A percentile compares a stretch with the other conserved stretches of the same genome.
Conservation (phyloP, 257 asterid genomes). For the Marsdenia floribunda region DNA sequence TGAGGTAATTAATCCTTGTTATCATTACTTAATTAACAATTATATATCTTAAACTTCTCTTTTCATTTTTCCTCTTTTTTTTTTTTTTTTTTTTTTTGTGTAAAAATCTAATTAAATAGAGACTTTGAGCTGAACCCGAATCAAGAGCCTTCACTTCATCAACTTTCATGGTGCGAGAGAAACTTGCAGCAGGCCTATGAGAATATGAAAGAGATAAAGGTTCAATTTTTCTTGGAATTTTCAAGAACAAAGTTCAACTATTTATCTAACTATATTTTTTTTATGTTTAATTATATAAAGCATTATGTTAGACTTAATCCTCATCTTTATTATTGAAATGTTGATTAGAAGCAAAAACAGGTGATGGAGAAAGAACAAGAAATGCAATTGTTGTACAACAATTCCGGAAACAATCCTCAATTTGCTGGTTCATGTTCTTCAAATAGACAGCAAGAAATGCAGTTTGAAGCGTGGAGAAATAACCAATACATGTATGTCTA, state of each 20-base stretch:
- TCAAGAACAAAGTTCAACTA: neutral
- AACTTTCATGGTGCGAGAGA: constrained; percentile 56
- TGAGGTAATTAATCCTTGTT: constrained; percentile 32
- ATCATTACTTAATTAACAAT: no score
- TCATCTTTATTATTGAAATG: neutral
- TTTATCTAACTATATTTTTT: no score
- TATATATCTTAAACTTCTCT: no score
- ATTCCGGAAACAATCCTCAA: neutral
- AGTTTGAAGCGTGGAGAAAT: neutral
- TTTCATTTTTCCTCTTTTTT: no score
- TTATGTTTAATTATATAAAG: no score
- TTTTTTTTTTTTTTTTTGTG: no score
- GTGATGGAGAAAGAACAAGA: neutral
- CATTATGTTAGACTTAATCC: no score
- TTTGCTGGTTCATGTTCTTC: neutral
- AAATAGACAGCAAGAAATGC: no score
- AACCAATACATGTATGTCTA: neutral
- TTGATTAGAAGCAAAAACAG: neutral
- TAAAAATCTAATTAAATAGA: constrained; percentile 19
- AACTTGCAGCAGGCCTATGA: constrained; percentile 40
- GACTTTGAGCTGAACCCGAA: constrained; percentile 42
- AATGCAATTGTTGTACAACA: neutral
- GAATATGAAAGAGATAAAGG: constrained; percentile 12
- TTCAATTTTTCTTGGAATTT: neutral
- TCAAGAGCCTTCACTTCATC: constrained; percentile 51